phyloP scores from a whole-genome alignment of 108 stramenopile species.

The Conticribra guillardii region DNA sequence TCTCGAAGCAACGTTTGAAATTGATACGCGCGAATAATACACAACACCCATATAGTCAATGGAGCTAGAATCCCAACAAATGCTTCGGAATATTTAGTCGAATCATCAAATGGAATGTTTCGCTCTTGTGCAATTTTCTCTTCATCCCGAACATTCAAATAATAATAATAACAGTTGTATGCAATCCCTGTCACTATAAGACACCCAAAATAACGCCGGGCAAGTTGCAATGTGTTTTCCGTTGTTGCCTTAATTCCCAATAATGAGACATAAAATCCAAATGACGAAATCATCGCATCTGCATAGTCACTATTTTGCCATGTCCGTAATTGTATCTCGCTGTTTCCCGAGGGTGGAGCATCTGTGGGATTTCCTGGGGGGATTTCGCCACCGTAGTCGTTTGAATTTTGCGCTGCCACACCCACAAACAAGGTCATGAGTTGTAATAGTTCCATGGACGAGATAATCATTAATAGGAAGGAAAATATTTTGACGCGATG shows the following conservation, averaged over 20 bases:
- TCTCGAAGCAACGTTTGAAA: conserved; percentile 71
- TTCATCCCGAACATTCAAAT: conserved; percentile 42
- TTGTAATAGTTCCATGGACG: conserved; percentile 70
- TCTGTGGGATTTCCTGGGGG: conserved; percentile 57
- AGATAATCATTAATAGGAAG: conserved; percentile 76
- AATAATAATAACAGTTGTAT: conserved; percentile 66
- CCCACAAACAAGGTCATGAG: conserved; percentile 69
- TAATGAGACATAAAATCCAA: conserved; percentile 76
- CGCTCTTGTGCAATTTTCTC: conserved; percentile 29
- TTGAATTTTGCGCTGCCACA: conserved; percentile 37
- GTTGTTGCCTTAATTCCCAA: conserved; percentile 68
- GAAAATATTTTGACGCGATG: conserved; percentile 83
- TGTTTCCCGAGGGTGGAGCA: conserved; percentile 5
- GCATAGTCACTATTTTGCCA: conserved; percentile 72
- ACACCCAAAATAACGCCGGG: conserved; percentile 61
- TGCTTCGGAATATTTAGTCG: conserved; percentile 46
- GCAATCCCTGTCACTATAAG: conserved; percentile 58
- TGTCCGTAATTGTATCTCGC: conserved; percentile 34
- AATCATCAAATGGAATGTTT: conserved; percentile 22
- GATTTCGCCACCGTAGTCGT: conserved; percentile 18
- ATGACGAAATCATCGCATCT: conserved; percentile 58
- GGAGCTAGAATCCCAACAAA: conserved; percentile 72
- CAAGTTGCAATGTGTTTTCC: conserved; percentile 70
- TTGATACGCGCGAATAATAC: conserved; percentile 73
- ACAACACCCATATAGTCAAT: conserved; percentile 72